phyloP scores from a whole-genome alignment of 2,329 filamentous ascomycete species.

The Endothia cerciana region DNA sequence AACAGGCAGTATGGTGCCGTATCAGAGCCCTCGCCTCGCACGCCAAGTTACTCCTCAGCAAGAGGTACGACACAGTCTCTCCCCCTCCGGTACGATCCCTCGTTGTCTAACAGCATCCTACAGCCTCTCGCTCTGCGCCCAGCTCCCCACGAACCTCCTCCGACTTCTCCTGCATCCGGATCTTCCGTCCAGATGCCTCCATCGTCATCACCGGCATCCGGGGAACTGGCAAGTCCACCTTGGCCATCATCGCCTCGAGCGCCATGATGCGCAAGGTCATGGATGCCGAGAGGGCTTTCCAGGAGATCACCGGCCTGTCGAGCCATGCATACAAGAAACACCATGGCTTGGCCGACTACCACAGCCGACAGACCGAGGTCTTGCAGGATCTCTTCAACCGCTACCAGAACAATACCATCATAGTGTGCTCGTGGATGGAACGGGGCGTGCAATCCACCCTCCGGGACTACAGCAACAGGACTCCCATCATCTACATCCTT shows the following conservation, averaged over 20 bases:
- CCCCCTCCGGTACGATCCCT: neutral
- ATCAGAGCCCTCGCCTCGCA: constrained; percentile 13
- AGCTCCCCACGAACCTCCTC: constrained; percentile 26
- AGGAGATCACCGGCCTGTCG: constrained; percentile 64
- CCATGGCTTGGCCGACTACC: constrained; percentile 65
- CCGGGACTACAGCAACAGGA: constrained; percentile 62
- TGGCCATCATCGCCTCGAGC: constrained; percentile 75
- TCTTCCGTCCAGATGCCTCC: constrained; percentile 66
- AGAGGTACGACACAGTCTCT: constrained; percentile 19
- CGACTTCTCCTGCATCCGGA: constrained; percentile 33
- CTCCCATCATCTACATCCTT: constrained; percentile 73
- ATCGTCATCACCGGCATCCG: constrained; percentile 75
- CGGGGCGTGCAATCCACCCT: constrained; percentile 63
- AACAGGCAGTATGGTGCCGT: neutral
- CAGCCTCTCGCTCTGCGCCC: constrained; percentile 30
- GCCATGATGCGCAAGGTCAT: constrained; percentile 70
- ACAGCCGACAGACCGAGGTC: constrained; percentile 64
- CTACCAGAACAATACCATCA: constrained; percentile 65
- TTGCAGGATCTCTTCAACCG: constrained; percentile 62
- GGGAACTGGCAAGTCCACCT: constrained; percentile 74
- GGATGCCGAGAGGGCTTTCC: constrained; percentile 71
- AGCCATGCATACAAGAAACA: constrained; percentile 66
- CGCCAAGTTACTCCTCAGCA: constrained; percentile 15
- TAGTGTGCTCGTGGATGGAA: constrained; percentile 75
- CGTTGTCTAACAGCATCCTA: neutral